phyloP scores from a whole-genome alignment of 2,329 filamentous ascomycete species.

The Aspergillus persii region DNA sequence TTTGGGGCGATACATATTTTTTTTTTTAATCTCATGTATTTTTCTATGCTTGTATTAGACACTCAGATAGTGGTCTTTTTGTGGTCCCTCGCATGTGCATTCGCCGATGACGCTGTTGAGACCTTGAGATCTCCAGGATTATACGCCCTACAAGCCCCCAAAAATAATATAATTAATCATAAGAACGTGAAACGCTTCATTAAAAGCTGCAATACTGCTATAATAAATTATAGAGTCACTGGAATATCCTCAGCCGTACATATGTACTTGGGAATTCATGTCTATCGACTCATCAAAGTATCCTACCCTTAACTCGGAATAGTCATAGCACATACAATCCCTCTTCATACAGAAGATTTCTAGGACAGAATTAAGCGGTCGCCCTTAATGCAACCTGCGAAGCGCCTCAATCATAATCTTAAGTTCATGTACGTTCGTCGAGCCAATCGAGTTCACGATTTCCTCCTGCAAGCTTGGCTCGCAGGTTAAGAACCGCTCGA shows the following conservation, averaged over 20 bases:
- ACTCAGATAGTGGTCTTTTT: background rate
- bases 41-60: background rate
- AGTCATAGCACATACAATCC: background rate
- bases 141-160: no score
- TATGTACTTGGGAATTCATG: background rate
- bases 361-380: constrained; percentile 1
- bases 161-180: background rate
- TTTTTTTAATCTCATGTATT: background rate
- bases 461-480: constrained; percentile 57
- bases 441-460: constrained; percentile 51
- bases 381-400: constrained; percentile 48
- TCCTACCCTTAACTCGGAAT: background rate
- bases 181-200: background rate
- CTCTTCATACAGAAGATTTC: background rate
- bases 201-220: background rate
- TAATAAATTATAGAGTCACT: background rate
- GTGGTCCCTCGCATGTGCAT: background rate
- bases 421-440: constrained; percentile 56
- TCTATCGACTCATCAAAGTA: background rate
- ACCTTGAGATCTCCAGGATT: background rate
- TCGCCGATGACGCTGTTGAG: background rate
- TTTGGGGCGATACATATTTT: background rate
- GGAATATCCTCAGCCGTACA: background rate
- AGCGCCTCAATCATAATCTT: constrained; percentile 61
- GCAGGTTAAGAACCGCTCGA: constrained; percentile 79